Evolutionary conservation across 1,139 yeast species (phyloP), one percentile per base, ranked within the genome.

Genomic region (Kurtzmaniella natalensis): DNA sequence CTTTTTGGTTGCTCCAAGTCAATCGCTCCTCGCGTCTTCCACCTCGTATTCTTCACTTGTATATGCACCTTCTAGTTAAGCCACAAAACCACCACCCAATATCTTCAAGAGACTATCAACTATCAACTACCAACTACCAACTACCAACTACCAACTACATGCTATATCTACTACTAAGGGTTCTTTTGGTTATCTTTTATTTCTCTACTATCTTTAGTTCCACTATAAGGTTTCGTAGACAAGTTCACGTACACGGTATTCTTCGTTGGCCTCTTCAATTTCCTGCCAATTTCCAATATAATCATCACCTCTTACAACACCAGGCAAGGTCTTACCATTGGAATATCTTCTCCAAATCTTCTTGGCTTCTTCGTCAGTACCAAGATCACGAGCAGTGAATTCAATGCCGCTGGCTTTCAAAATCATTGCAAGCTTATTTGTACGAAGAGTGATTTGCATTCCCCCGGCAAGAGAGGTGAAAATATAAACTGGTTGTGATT

Each of bases 401-500:
- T 75, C 67, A 39, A 89, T 65, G 28, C 78, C 73, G 55, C 87
- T 85, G 2, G 92, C 94, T 28, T 78, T 73, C 31, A 89, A 70
- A 37, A 89, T 86, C 1, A 88, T 82, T 13, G 75, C 74, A 38
- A 92, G 64, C 37, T 92, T 66, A 53, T 84, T 86, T 25, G 95
- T 87, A 46, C 92, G 70, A n/a, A 82, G 75, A 48, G 81, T 77
- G 53, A 88, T 75, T 53, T 84, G 89, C 70, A 81, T 82, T 1
- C 94, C 95, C 21, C 95, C 94, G 0, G 96, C 94, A 36, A 88
- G 67, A 0, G 97, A 89, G 0, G 96, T 86, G 62, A 71, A 88
- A 21, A 89, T 57, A 53, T 79, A 85, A 20, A 86, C 78, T 4
- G 92, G 87, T 46, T 75, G 68, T 8, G 70, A 49, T 40, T 67